These are phyloP conservation scores for Pseudozyma tsukubaensis DNA, from an alignment of 1,284 basidiomycete genomes.

Conservation along the genomic window DNA sequence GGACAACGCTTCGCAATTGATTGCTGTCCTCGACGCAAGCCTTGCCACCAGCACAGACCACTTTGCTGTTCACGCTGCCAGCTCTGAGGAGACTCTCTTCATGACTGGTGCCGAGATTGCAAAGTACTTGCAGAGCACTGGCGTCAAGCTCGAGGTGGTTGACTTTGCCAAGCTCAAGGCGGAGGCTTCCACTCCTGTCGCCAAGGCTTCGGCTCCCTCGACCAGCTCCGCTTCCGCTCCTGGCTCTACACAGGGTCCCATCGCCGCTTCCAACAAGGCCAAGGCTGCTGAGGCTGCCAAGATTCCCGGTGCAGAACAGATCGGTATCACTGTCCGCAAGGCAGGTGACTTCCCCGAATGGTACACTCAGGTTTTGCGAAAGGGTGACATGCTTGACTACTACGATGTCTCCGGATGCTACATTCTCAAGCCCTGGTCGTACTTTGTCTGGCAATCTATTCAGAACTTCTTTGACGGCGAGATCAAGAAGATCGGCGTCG, in stretches of 20 bases:
- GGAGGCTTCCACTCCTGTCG: conserved; percentile 45
- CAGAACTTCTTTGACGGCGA: conserved; percentile 73
- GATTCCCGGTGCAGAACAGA: conserved; percentile 66
- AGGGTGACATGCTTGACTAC: conserved; percentile 99
- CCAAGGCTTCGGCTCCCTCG: conserved; percentile 37
- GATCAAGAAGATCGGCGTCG: conserved; percentile 94
- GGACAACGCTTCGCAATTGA: conserved; percentile 54
- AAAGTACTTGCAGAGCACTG: conserved; percentile 60
- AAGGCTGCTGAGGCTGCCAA: conserved; percentile 55
- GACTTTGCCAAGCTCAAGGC: conserved; percentile 58
- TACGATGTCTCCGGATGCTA: conserved; percentile 99
- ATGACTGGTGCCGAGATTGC: conserved; percentile 60
- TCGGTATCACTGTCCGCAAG: conserved; percentile 68
- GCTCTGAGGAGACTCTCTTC: conserved; percentile 63
- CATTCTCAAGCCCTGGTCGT: conserved; percentile 97
- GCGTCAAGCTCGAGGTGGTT: conserved; percentile 60
- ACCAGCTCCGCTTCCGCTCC: conserved; percentile 39
- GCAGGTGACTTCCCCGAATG: conserved; percentile 67
- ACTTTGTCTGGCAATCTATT: conserved; percentile 95
- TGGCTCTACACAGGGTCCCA: conserved; percentile 44
- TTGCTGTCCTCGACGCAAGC: conserved; percentile 56
- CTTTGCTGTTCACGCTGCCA: conserved; percentile 62
- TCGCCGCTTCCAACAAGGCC: conserved; percentile 40
- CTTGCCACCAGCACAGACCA: conserved; percentile 53
- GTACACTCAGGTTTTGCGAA: conserved; percentile 83